Percentiles rank a stretch among this genome's conserved stretches.
phyloP scores from a whole-genome alignment of 2,329 filamentous ascomycete genomes.

The Exophiala xenobiotica region DNA sequence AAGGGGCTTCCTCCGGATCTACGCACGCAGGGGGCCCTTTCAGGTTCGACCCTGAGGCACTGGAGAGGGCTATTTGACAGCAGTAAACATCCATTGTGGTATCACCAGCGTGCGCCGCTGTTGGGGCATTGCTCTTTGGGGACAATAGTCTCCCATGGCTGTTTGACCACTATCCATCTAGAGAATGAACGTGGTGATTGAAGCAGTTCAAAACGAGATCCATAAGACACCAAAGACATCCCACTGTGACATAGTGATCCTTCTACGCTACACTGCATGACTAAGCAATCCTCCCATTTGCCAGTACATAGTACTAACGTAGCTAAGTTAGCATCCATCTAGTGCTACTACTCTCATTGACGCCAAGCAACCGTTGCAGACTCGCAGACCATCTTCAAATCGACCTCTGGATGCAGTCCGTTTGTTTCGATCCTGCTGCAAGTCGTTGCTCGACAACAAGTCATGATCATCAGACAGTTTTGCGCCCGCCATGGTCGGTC shows the following conservation, averaged over 20 bases:
- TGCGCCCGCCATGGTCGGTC: conserved; percentile 29
- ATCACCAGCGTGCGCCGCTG: conserved; percentile 7
- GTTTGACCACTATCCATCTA: neutral
- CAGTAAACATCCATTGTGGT: conserved; percentile 3
- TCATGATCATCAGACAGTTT: conserved; percentile 31
- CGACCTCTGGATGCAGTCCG: too few relatives aligned
- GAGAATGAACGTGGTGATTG: neutral
- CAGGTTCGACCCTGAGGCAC: conserved; percentile 20
- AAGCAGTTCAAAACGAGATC: neutral
- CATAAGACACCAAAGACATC: neutral
- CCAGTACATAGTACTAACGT: too few relatives aligned
- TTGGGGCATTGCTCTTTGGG: neutral
- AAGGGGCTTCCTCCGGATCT: conserved; percentile 15
- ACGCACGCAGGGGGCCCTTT: conserved; percentile 5
- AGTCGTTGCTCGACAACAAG: neutral
- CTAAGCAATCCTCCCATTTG: neutral
- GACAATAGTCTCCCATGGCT: neutral
- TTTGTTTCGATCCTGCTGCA: neutral
- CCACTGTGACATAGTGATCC: too few relatives aligned
- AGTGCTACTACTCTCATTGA: too few relatives aligned
- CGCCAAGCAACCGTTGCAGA: neutral
- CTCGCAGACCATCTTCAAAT: neutral
- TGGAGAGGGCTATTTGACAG: conserved; percentile 1
- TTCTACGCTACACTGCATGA: too few relatives aligned
- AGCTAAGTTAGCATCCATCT: too few relatives aligned